Percentiles rank a stretch among this genome's conserved stretches.
phyloP scores from a whole-genome alignment of 2,329 filamentous ascomycete genomes.

The Bimuria novae-zelandiae region DNA sequence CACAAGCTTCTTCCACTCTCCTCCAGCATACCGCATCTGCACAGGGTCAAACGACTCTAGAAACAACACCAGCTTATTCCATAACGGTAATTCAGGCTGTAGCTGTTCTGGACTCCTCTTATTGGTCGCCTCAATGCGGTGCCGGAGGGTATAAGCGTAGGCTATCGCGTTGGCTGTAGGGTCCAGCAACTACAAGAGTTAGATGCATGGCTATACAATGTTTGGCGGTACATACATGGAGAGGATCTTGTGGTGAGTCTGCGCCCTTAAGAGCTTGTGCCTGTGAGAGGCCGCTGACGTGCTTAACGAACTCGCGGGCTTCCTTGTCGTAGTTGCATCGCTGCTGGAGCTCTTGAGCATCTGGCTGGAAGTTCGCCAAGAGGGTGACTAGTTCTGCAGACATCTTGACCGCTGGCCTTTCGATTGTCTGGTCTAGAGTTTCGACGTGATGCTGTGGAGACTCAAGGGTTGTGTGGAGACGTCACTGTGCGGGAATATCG shows the following conservation, averaged over 20 bases:
- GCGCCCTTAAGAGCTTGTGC: constrained; percentile 41
- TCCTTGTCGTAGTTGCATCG: constrained; percentile 47
- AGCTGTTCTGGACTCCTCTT: constrained; percentile 46
- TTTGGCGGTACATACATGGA: constrained; percentile 35
- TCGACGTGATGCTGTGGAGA: background rate
- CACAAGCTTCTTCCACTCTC: constrained; percentile 53
- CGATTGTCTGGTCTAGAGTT: too few relatives aligned
- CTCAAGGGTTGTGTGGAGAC: constrained; percentile 3
- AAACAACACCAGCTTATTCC: constrained; percentile 56
- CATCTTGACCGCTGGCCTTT: too few relatives aligned
- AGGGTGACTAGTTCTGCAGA: constrained; percentile 34
- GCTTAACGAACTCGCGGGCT: constrained; percentile 40
- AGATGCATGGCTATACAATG: background rate
- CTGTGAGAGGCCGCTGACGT: constrained; percentile 39
- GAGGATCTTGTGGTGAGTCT: constrained; percentile 47
- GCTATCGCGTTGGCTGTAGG: constrained; percentile 63
- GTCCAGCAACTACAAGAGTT: constrained; percentile 51
- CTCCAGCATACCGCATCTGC: constrained; percentile 60
- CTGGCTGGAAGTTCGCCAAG: constrained; percentile 43
- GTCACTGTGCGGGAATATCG: constrained; percentile 15
- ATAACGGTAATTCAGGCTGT: constrained; percentile 52
- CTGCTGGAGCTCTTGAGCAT: constrained; percentile 34
- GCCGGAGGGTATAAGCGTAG: constrained; percentile 61
- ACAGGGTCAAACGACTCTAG: constrained; percentile 56
- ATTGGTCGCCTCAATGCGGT: constrained; percentile 49